Base-by-base conservation (phyloP, 2,329 filamentous ascomycete species). In the Fusarium mangiferae region DNA sequence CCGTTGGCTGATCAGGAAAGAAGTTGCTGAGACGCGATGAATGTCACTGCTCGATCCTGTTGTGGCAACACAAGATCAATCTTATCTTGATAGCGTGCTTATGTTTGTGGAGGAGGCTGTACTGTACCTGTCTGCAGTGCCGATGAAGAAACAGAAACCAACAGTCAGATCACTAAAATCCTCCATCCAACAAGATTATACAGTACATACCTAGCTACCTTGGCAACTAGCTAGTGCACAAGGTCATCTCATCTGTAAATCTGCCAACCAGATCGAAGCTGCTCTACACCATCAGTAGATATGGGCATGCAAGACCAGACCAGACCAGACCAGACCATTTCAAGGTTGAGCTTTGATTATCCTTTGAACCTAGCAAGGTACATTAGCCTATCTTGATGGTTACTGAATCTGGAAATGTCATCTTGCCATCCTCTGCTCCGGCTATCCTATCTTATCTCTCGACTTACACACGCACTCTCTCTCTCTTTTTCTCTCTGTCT, bases 351-450 rank as follows among this genome's bases (percentile, higher is more conserved):
- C 66, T 39, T 36, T 48, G 58, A 63, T 55, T 54, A 61, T 52
- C 48, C 58, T 59, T 67, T 60, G 52, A 46, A 45, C 49, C 45
- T 51, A 39, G 26, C 72, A 62, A 60, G 62, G 41, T 55, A 63
- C 44, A 58, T 68, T 65, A 62, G 68, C 67, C 68, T 60, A 69
- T 74, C 72, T 74, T 38, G 26, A 60, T 24, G 36, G 22, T 63
- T 57, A 33, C 55, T 58, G 45, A 46, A 44, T 62, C 52, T 30
- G 33, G 44, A 52, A 57, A 52, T 56, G 45, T 48, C 55, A 55
- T 68, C 45, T 42, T 35, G 26, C 24, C 39, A 33, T 62, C 49
- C 49, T 58, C 51, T 70, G 28, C 39, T 48, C 58, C 48, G 20
- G 42, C 17, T 38, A 14, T 55, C 26, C 42, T 70, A 52, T 70